A percentile compares a stretch with the other conserved stretches of the same genome.
Conservation (phyloP, 345 rosid genomes). For the Cardiospermum halicacabum region DNA sequence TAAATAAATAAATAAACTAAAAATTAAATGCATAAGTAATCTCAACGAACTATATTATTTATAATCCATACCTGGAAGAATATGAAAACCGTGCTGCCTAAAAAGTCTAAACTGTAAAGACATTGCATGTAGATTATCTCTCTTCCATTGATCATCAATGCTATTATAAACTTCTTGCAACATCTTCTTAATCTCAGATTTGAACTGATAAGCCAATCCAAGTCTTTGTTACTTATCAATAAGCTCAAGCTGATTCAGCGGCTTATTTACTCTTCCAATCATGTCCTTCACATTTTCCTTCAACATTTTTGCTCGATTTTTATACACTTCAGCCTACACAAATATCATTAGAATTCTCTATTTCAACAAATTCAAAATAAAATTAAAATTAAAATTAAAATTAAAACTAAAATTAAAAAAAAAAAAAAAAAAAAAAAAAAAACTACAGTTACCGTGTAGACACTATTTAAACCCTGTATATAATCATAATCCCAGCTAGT, state of each 20-base stretch:
- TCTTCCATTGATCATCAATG: slow-evolving; percentile 1
- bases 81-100: neutral
- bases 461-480: neutral
- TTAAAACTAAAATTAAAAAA: too few species aligned
- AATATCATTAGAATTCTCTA: too few species aligned
- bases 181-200: neutral
- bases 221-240: slow-evolving; percentile 13
- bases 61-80: slow-evolving; percentile 6
- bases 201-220: slow-evolving; percentile 15
- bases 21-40: too few species aligned
- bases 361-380: too few species aligned
- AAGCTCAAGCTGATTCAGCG: slow-evolving; percentile 6
- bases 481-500: slow-evolving; percentile 2
- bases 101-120: slow-evolving; percentile 10
- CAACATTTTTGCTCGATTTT: neutral
- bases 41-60: too few species aligned
- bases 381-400: too few species aligned
- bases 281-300: neutral
- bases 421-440: too few species aligned
- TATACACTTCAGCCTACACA: neutral
- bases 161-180: neutral
- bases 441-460: neutral
- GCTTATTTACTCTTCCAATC: neutral
- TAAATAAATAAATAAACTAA: too few species aligned
- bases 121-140: neutral